Conservation (phyloP, 1,284 basidiomycete species). For the Trichosporon asahii region DNA sequence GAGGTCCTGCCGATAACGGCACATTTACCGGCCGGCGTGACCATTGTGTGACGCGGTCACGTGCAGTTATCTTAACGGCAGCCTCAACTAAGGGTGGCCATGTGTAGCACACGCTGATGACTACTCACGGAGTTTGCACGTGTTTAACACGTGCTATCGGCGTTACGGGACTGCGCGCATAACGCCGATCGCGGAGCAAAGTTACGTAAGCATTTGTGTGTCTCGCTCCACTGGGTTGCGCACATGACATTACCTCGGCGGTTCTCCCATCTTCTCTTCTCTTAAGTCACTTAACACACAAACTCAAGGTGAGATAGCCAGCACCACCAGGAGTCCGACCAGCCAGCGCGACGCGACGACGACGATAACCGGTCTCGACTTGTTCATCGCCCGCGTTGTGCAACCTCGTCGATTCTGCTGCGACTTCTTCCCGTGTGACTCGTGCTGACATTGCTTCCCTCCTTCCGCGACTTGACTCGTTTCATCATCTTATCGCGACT, state of each 20-base stretch:
- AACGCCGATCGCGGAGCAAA: too few relatives aligned
- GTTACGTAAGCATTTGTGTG: too few relatives aligned
- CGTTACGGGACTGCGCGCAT: background rate
- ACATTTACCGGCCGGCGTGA: background rate
- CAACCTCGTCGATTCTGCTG: background rate
- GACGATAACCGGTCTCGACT: background rate
- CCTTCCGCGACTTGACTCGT: background rate
- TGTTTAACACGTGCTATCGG: too few relatives aligned
- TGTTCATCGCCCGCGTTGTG: background rate
- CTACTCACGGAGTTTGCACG: too few relatives aligned
- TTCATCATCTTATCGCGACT: background rate
- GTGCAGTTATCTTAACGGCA: background rate
- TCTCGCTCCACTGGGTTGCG: background rate
- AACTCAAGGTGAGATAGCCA: slow-evolving; percentile 14
- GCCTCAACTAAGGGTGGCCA: too few relatives aligned
- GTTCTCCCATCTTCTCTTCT: slow-evolving; percentile 8
- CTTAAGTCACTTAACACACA: slow-evolving; percentile 11
- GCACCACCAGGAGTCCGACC: background rate
- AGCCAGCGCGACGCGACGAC: slow-evolving; percentile 1
- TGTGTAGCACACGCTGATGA: background rate
- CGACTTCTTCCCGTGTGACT: background rate
- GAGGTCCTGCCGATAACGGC: background rate
- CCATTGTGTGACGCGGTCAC: background rate
- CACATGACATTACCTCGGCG: slow-evolving; percentile 1
- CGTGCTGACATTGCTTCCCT: slow-evolving; percentile 12